These are phyloP conservation scores for Thelonectria olida DNA, from an alignment of 2,329 filamentous ascomycete species.

Conservation along the genomic window DNA sequence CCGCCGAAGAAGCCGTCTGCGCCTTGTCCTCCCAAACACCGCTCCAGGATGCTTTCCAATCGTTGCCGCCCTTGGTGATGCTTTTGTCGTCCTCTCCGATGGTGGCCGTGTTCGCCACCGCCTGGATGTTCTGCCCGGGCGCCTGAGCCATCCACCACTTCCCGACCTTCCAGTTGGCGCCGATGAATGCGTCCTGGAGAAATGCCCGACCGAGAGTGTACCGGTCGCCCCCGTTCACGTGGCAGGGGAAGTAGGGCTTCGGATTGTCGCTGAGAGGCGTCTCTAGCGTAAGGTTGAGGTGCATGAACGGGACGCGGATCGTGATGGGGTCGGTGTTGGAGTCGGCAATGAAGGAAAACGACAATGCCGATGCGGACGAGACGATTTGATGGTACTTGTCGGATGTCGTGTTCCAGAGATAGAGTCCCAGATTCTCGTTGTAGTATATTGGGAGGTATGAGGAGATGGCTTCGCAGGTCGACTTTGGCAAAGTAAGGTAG, in stretches of 20 bases:
- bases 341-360: conserved; percentile 49
- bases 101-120: background rate
- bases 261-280: conserved; percentile 44
- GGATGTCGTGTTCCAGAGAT: conserved; percentile 51
- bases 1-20: background rate
- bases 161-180: conserved; percentile 48
- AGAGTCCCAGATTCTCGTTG: conserved; percentile 48
- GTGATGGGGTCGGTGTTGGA: conserved; percentile 11
- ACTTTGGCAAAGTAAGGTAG: conserved; percentile 51
- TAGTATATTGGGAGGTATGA: conserved; percentile 48
- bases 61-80: conserved; percentile 21
- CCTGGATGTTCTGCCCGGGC: conserved; percentile 18
- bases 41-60: conserved; percentile 27
- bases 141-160: conserved; percentile 30
- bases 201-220: conserved; percentile 48
- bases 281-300: conserved; percentile 50
- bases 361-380: conserved; percentile 50
- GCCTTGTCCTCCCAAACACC: conserved; percentile 12
- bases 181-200: conserved; percentile 48
- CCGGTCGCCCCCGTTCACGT: conserved; percentile 30
- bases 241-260: conserved; percentile 55
- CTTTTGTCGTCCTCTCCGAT: conserved; percentile 7
- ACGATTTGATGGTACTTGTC: conserved; percentile 48
- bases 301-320: conserved; percentile 39
- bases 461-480: conserved; percentile 52